A percentile compares a stretch with the other conserved stretches of the same genome.
These are phyloP conservation scores for Sphagnum tenellum DNA, from an alignment of 225 moss, liverwort and hornwort species.

Conservation along the genomic window DNA sequence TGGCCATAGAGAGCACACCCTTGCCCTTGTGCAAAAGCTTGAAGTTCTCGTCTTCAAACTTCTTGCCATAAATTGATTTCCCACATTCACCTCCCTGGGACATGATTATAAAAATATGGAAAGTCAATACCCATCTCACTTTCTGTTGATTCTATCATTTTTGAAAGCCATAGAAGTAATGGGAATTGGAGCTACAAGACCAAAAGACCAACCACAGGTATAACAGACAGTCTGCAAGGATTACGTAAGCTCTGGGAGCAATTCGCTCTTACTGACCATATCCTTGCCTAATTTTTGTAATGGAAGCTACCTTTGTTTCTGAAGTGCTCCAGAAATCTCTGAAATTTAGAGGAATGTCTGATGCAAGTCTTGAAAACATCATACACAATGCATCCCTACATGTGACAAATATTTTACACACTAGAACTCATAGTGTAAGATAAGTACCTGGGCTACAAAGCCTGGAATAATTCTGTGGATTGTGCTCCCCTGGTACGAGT, in stretches of 20 bases:
- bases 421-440: background rate
- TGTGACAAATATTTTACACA: background rate
- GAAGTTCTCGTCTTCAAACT: slow-evolving; percentile 81
- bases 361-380: too few species aligned
- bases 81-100: slow-evolving; percentile 70
- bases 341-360: too few species aligned
- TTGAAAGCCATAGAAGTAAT: too few species aligned
- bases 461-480: slow-evolving; percentile 67
- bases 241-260: too few species aligned
- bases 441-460: slow-evolving; percentile 58
- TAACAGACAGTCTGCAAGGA: background rate
- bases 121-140: too few species aligned
- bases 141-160: too few species aligned
- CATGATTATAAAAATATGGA: background rate
- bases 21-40: slow-evolving; percentile 65
- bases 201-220: slow-evolving; percentile 1
- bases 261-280: too few species aligned
- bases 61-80: slow-evolving; percentile 72
- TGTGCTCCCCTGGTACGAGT: slow-evolving; percentile 54
- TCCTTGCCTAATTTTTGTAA: too few species aligned
- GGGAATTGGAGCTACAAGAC: background rate
- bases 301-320: too few species aligned
- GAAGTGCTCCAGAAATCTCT: too few species aligned
- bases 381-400: too few species aligned
- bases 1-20: slow-evolving; percentile 72